Conservation (phyloP, 2,329 filamentous ascomycete species). For the Ophiocordyceps australis region DNA sequence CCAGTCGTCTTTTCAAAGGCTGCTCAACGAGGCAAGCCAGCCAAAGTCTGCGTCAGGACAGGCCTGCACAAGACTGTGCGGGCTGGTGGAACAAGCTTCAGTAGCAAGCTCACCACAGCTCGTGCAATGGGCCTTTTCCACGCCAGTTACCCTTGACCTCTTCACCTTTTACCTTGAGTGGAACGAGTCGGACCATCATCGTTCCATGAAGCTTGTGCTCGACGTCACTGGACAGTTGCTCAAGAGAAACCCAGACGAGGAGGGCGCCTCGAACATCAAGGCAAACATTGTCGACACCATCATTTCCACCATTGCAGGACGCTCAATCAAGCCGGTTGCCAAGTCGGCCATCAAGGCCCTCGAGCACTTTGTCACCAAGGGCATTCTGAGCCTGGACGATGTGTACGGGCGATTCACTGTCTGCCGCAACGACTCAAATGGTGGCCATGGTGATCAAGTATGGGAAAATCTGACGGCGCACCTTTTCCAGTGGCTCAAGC, state of each 20-base stretch:
- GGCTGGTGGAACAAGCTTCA: conserved; percentile 41
- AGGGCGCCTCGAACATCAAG: conserved; percentile 20
- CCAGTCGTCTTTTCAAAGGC: conserved; percentile 23
- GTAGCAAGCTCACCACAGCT: conserved; percentile 26
- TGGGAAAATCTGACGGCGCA: conserved; percentile 33
- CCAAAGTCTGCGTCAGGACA: conserved; percentile 37
- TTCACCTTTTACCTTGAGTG: conserved; percentile 48
- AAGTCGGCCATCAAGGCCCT: conserved; percentile 54
- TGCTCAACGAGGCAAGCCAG: conserved; percentile 29
- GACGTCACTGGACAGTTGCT: conserved; percentile 36
- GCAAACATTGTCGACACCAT: conserved; percentile 28
- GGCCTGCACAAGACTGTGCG: conserved; percentile 38
- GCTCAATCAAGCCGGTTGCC: conserved; percentile 42
- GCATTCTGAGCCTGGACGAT: conserved; percentile 29
- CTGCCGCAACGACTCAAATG: too few species aligned
- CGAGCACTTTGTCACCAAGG: conserved; percentile 46
- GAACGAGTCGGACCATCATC: conserved; percentile 47
- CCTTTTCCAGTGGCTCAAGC: conserved; percentile 34
- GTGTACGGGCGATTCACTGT: too few species aligned
- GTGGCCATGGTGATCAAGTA: too few species aligned
- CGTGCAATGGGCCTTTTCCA: conserved; percentile 30
- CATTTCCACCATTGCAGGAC: conserved; percentile 39
- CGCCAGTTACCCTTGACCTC: conserved; percentile 25
- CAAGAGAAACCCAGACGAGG: conserved; percentile 25
- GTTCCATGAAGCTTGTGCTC: conserved; percentile 43